Evolutionary conservation across 208 protist species (phyloP), one percentile per base, ranked within the genome.

Genomic region (Tritrichomonas foetus): DNA sequence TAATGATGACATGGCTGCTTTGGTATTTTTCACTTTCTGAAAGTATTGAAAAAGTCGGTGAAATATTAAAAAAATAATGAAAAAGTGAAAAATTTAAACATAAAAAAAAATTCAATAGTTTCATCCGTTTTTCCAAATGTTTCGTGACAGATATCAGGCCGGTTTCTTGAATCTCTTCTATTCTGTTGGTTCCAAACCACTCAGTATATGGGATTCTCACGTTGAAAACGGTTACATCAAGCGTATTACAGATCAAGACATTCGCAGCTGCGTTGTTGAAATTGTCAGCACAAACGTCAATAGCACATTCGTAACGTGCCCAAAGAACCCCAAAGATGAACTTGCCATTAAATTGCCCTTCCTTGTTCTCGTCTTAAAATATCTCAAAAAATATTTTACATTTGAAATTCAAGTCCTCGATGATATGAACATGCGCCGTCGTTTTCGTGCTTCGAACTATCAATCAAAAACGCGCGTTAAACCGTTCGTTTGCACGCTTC

Each of bases 401-500:
- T 99, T 99, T 95, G 99, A 99, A 96, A 98, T 99, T 30, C 97
- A 98, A 74, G 98, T 99, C 47, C 96, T 99, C 30, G 99, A 99
- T 95, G 98, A 99, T 95, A 99, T 99, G 96, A 98, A 98, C 95
- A 98, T 99, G 69, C 96, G 97, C 27, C 97, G 98, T 49, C 96
- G 98, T 55, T 99, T 99, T 96, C 96, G 99, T 30, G 98, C 98
- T 49, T 99, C 97, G 66, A 99, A 99, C 96, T 99, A 99, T 95
- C 95, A 99, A 96, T 97, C 97, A 84, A 98, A 97, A 14, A 99
- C 98, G n/a, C 97, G 98, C 82, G 98, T 99, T 44, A 99, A 99
- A 96, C 98, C 98, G 3, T 99, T 99, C 95, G 99, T 99, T 94
- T 99, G 98, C 96, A 99, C 98, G 22, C 99, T 99, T 98, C 99